A percentile compares a stretch with the other conserved stretches of the same genome.
Conservation (phyloP, 805 yeast species). For the Yamadazyma takamatsuzukensis region DNA sequence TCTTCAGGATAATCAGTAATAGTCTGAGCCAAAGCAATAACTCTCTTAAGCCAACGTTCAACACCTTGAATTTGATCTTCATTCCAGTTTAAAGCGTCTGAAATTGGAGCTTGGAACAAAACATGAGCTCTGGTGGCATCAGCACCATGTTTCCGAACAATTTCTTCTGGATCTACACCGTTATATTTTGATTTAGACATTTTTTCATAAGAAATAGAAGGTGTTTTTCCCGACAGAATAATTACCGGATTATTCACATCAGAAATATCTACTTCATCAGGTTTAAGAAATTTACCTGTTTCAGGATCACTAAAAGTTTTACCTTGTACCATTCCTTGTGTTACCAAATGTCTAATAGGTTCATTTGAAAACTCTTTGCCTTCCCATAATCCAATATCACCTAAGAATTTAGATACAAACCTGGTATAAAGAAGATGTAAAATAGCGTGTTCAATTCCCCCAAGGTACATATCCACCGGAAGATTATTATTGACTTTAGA, state of each 20-base stretch:
- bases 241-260: slow-evolving; percentile 43
- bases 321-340: slow-evolving; percentile 99
- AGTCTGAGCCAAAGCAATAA: slow-evolving; percentile 31
- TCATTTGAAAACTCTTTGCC: slow-evolving; percentile 61
- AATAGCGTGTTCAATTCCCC: slow-evolving; percentile 97
- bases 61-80: slow-evolving; percentile 82
- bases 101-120: slow-evolving; percentile 85
- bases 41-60: slow-evolving; percentile 77
- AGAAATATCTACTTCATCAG: slow-evolving; percentile 59
- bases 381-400: slow-evolving; percentile 64
- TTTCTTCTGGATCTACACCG: slow-evolving; percentile 85
- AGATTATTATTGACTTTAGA: slow-evolving; percentile 27
- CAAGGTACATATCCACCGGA: slow-evolving; percentile 90
- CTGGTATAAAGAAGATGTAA: slow-evolving; percentile 84
- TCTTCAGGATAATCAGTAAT: slow-evolving; percentile 8
- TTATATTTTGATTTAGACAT: slow-evolving; percentile 96
- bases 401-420: slow-evolving; percentile 77
- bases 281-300: slow-evolving; percentile 72
- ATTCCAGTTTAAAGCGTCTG: slow-evolving; percentile 85
- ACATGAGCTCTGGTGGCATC: slow-evolving; percentile 94
- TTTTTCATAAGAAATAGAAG: slow-evolving; percentile 69
- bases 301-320: slow-evolving; percentile 71
- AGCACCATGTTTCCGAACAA: slow-evolving; percentile 77
- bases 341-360: slow-evolving; percentile 75
- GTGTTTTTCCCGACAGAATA: slow-evolving; percentile 46